Percentiles rank a stretch among this genome's conserved stretches.
Evolutionary conservation across 768 basidiomycete genomes (phyloP).

Genomic region (Tubosaeta sp.): DNA sequence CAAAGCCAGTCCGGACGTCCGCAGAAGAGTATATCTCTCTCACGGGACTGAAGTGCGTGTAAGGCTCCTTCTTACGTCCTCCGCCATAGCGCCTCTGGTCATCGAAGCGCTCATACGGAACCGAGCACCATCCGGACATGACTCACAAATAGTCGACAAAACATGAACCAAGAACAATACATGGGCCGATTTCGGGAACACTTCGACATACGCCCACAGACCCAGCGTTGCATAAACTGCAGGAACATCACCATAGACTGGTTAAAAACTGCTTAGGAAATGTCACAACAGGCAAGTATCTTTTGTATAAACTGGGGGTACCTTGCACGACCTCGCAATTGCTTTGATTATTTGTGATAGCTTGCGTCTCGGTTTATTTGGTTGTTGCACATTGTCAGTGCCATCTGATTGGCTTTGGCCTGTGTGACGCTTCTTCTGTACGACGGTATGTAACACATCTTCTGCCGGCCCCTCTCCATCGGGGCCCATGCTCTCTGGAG

Average conservation of each 20-base stretch:
- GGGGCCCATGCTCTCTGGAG: conserved; percentile 4
- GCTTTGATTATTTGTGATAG: conserved; percentile 19
- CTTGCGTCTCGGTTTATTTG: conserved; percentile 8
- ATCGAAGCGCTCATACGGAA: conserved; percentile 9
- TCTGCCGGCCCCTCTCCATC: conserved; percentile 1
- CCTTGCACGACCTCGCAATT: conserved; percentile 23
- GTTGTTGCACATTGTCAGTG: conserved; percentile 7
- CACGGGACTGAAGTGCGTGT: conserved; percentile 7
- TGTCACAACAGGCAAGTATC: conserved; percentile 21
- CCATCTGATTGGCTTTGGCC: not conserved
- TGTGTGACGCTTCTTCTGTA: conserved; percentile 3
- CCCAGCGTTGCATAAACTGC: conserved; percentile 2
- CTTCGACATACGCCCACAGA: conserved; percentile 1
- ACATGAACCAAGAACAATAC: conserved; percentile 14
- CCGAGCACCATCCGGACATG: conserved; percentile 9
- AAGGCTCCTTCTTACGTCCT: conserved; percentile 7
- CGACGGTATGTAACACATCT: conserved; percentile 5
- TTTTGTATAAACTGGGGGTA: conserved; percentile 9
- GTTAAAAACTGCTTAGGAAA: conserved; percentile 18
- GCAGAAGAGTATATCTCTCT: conserved; percentile 6
- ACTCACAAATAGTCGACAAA: conserved; percentile 22
- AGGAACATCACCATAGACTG: conserved; percentile 17
- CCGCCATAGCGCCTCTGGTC: not conserved
- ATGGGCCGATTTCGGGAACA: conserved; percentile 9
- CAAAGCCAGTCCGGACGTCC: conserved; percentile 10